Base-by-base conservation (phyloP, 495 filamentous ascomycete species). In the Chaetomidium leptoderma region DNA sequence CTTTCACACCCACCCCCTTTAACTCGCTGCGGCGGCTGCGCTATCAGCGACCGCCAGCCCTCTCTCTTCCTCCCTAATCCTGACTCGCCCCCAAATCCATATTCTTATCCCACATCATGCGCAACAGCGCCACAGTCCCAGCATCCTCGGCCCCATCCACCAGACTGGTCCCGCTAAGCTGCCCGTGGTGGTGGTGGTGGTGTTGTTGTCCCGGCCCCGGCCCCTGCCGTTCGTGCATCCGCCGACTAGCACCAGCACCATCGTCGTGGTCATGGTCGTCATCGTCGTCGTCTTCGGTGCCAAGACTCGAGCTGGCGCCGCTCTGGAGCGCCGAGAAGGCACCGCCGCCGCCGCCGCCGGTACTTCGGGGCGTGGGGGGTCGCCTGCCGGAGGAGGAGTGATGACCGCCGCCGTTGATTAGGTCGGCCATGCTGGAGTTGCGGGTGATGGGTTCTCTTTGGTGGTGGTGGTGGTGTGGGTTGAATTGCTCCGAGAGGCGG, bases 31-130 rank as follows among this genome's bases (percentile, higher is more conserved):
- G 6, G 0, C 27, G 24, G 14, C 2, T 13, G 10, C 8, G 2
- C 23, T 26, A 11, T 6, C 48, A 35, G 24, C 26, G 10, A 14
- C 37, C 51, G 32, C 45, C 37, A 16, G 42, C 35, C 27, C 50
- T n/a, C n/a, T n/a, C n/a, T n/a, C n/a, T n/a, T n/a, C n/a, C n/a
- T n/a, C 17, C 36, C 68, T 73, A 81, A 37, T 80, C 78, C 67
- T 76, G 76, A 59, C 78, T 79, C 45, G 76, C 66, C 50, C 75
- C 72, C 45, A 81, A 69, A 59, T 81, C 77, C 62, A 74, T 16
- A 24, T 65, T 78, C 74, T 79, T 80, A 23, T 83, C 78, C 80
- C 80, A 83, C 52, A 83, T 69, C 59, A 74, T 77, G 32, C 78
- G 68, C 50, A 83, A 61, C 26, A 81, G 59, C 13, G 77, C 68